Evolutionary conservation across 2,329 filamentous ascomycete species (phyloP), one percentile per base, ranked within the genome.

Genomic region (Fusarium compactum): DNA sequence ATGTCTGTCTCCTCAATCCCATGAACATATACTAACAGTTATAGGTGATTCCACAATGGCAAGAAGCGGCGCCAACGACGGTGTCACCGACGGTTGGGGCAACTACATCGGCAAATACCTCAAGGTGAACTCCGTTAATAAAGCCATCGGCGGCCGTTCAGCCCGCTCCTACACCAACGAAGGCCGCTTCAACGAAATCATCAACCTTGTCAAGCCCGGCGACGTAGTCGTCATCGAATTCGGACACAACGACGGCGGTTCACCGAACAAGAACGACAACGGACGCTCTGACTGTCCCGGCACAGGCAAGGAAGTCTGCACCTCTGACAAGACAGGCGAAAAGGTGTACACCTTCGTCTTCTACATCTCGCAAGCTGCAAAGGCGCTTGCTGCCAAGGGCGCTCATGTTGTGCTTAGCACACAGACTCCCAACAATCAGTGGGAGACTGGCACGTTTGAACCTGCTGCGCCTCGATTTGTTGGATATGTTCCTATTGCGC

Each of bases 181-280:
- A 79, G 88, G 87, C 11, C 87, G 88, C 16, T 93, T 92, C 80
- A 78, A 83, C 18, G 82, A 82, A 1, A 85, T 92, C 55, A 84
- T 86, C 48, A 78, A 83, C 32, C 74, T 82, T 4, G 81, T 92
- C 25, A 70, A 85, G 74, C 59, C 82, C 2, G 89, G 88, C 32
- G 90, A 92, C 78, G 90, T 87, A 78, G 89, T 92, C 2, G 82
- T 92, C 56, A 91, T 92, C 56, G 90, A 92, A 73, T 91, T 92
- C 73, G 90, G 91, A 0, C 90, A 92, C 81, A 93, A 93, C 72
- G 91, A 92, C 70, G 90, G 89, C 24, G 89, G 90, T 3, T 85
- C 85, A 0, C 80, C 89, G 3, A 50, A 63, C 16, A 78, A 77
- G 2, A 84, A 78, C 15, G 90, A 92, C 77, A 91, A 91, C 71